Percentiles rank a stretch among this genome's conserved stretches.
These are phyloP conservation scores for Hypoxylon sp. DNA, from an alignment of 2,329 filamentous ascomycete species.

Conservation along the genomic window DNA sequence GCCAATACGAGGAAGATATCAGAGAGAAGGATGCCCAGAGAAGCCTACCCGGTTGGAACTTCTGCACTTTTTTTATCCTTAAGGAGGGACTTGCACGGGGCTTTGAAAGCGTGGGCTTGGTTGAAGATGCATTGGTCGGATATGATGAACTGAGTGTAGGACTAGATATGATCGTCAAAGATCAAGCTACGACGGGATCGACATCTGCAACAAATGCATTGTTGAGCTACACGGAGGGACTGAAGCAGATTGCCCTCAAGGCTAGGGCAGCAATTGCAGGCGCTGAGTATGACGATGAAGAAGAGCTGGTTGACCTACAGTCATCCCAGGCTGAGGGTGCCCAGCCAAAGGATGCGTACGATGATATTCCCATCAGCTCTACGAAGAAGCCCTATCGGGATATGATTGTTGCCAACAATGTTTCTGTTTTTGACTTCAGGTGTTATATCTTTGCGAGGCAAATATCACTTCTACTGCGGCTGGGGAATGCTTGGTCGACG, in stretches of 20 bases:
- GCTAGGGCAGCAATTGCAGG: conserved; percentile 63
- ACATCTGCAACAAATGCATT: conserved; percentile 81
- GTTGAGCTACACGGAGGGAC: conserved; percentile 79
- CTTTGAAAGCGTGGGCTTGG: conserved; percentile 95
- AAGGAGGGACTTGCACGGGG: conserved; percentile 95
- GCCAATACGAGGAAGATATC: conserved; percentile 97
- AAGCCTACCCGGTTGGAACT: conserved; percentile 95
- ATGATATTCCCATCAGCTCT: conserved; percentile 74
- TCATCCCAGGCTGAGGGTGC: conserved; percentile 54
- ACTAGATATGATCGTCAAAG: conserved; percentile 84
- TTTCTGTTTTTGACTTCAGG: conserved; percentile 95
- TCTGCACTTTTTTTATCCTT: conserved; percentile 98
- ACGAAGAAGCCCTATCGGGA: conserved; percentile 88
- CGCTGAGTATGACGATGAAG: conserved; percentile 55
- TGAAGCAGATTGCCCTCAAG: conserved; percentile 72
- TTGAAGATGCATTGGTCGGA: conserved; percentile 93
- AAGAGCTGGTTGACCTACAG: conserved; percentile 66
- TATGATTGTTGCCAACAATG: conserved; percentile 92
- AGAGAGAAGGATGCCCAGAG: conserved; percentile 92
- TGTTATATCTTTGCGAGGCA: conserved; percentile 95
- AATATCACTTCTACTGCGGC: conserved; percentile 82
- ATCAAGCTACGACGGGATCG: conserved; percentile 74
- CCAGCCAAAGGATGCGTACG: conserved; percentile 59
- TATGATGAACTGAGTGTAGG: conserved; percentile 95
- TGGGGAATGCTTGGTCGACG: conserved; percentile 81